Evolutionary conservation across 1,139 yeast genomes (phyloP).

Genomic region (Candida mesenterica): DNA sequence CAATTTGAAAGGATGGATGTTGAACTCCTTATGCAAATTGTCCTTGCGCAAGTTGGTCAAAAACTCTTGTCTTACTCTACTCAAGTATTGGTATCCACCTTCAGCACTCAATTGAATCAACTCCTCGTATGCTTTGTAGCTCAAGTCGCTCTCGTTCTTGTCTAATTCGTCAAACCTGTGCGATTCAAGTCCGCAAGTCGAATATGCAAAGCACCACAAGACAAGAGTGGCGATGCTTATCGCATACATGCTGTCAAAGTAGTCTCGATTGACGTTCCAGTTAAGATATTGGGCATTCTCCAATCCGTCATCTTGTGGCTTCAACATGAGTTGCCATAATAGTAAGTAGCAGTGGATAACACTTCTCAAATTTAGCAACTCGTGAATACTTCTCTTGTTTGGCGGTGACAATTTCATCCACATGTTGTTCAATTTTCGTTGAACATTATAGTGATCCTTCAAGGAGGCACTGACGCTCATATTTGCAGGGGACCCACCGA

Average conservation of each 20-base stretch:
- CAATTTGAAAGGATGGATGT: constrained; percentile 29
- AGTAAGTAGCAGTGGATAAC: constrained; percentile 65
- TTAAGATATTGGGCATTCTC: constrained; percentile 19
- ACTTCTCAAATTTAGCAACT: constrained; percentile 36
- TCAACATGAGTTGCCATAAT: constrained; percentile 60
- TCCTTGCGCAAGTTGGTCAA: constrained; percentile 15
- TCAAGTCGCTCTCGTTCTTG: constrained; percentile 7
- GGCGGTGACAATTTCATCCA: constrained; percentile 35
- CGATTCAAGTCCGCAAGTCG: constrained; percentile 41
- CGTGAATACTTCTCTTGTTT: constrained; percentile 22
- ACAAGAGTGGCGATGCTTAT: constrained; percentile 48
- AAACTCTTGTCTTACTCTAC: constrained; percentile 36
- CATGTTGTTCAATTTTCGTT: constrained; percentile 46
- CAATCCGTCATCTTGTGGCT: constrained; percentile 32
- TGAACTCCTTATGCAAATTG: constrained; percentile 25
- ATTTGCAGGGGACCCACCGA: constrained; percentile 79
- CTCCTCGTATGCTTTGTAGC: constrained; percentile 19
- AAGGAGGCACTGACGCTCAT: constrained; percentile 70
- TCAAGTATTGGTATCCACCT: constrained; percentile 30
- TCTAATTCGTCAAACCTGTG: constrained; percentile 24
- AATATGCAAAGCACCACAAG: constrained; percentile 47
- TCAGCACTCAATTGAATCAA: constrained; percentile 26
- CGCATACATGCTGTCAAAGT: constrained; percentile 40
- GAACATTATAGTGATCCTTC: constrained; percentile 53
- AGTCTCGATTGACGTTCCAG: constrained; percentile 33